Conservation (phyloP, 2,329 filamentous ascomycete genomes). For the Lithohypha guttulata region DNA sequence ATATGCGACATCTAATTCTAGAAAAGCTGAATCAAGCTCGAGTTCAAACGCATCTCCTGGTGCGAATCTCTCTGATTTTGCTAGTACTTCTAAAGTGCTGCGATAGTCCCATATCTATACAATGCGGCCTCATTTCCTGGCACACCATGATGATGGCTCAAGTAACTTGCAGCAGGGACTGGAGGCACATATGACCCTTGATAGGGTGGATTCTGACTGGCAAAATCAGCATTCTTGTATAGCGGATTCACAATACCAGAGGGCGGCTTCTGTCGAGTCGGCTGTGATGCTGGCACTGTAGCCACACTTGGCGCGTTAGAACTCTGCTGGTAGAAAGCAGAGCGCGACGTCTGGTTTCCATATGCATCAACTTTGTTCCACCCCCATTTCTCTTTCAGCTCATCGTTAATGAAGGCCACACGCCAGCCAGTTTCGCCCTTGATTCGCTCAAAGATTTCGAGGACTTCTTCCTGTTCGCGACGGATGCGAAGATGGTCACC, state of each 20-base stretch:
- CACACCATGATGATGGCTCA: constrained; percentile 9
- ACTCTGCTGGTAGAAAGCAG: constrained; percentile 14
- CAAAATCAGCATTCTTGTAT: constrained; percentile 62
- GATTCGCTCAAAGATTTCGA: constrained; percentile 66
- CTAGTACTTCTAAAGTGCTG: constrained; percentile 10
- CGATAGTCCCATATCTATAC: constrained; percentile 19
- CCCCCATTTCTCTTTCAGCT: constrained; percentile 67
- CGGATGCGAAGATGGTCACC: constrained; percentile 59
- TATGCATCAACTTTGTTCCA: constrained; percentile 44
- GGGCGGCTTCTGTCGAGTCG: constrained; percentile 27
- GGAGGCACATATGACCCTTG: constrained; percentile 70
- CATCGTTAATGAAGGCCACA: constrained; percentile 58
- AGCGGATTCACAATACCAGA: constrained; percentile 57
- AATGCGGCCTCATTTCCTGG: constrained; percentile 9
- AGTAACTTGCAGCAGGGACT: constrained; percentile 16
- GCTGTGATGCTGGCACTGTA: constrained; percentile 17
- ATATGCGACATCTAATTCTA: no score
- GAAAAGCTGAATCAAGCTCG: not conserved
- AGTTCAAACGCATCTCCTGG: not conserved
- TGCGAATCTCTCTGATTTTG: not conserved
- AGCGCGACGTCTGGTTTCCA: constrained; percentile 24
- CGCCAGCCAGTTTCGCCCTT: constrained; percentile 68
- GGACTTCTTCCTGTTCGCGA: constrained; percentile 68
- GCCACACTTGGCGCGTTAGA: constrained; percentile 14
- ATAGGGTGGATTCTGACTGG: constrained; percentile 67